Conservation (phyloP, 495 filamentous ascomycete species). For the Letharia columbiana region DNA sequence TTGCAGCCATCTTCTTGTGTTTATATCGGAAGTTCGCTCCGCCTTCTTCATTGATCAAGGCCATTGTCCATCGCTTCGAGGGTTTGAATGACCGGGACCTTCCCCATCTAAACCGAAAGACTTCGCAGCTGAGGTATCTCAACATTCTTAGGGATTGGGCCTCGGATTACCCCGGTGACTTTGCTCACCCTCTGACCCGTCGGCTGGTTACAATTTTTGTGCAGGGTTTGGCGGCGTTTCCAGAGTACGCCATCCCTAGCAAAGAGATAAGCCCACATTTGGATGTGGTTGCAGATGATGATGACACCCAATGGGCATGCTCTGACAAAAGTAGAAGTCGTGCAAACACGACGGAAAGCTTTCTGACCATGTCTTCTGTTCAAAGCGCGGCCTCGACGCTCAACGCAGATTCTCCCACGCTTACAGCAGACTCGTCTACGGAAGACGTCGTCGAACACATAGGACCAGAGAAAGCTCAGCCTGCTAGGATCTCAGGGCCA, state of each 20-base stretch:
- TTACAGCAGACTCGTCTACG: constrained; percentile 20
- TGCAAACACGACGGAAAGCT: constrained; percentile 23
- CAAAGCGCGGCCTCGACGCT: constrained; percentile 18
- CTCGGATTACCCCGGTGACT: constrained; percentile 84
- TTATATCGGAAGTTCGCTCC: constrained; percentile 93
- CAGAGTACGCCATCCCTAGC: constrained; percentile 71
- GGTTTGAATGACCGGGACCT: constrained; percentile 50
- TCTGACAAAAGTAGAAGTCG: constrained; percentile 22
- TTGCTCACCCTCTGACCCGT: constrained; percentile 70
- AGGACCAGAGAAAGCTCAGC: constrained; percentile 34
- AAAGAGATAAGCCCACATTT: constrained; percentile 67
- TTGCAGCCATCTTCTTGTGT: constrained; percentile 76
- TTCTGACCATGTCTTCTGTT: constrained; percentile 20
- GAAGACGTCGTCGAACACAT: constrained; percentile 25
- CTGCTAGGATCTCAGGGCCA: constrained; percentile 37
- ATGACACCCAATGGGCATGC: constrained; percentile 63
- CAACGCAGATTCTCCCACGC: constrained; percentile 17
- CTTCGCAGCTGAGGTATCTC: constrained; percentile 73
- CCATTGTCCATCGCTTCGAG: constrained; percentile 65
- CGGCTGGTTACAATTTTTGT: constrained; percentile 65
- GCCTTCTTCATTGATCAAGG: constrained; percentile 62
- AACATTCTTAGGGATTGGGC: constrained; percentile 84
- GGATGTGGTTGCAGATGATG: constrained; percentile 60
- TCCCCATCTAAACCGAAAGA: constrained; percentile 55
- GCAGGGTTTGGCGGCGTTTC: constrained; percentile 52